Evolutionary conservation across 495 filamentous ascomycete species (phyloP).

Genomic region (Penicillium canescens): DNA sequence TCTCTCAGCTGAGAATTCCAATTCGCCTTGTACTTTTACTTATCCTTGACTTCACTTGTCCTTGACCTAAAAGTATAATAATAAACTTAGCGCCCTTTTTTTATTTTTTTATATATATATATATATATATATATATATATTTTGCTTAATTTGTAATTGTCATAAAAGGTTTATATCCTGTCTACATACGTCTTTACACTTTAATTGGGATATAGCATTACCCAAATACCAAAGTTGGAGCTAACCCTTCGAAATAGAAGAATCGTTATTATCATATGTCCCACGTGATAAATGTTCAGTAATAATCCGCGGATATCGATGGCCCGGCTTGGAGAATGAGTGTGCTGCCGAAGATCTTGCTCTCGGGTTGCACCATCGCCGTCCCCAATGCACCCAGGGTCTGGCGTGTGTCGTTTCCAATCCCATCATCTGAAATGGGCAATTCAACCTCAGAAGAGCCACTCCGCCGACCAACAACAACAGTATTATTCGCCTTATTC

Average conservation of each 20-base stretch:
- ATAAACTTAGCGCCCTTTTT: too few species aligned
- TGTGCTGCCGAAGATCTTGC: conserved; percentile 68
- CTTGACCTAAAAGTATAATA: too few species aligned
- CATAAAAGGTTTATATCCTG: too few species aligned
- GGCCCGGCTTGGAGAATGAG: conserved; percentile 70
- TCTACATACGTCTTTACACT: too few species aligned
- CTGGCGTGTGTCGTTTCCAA: conserved; percentile 51
- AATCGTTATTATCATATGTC: neutral
- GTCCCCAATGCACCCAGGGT: conserved; percentile 72
- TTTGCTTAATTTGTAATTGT: too few species aligned
- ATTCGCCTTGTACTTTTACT: neutral
- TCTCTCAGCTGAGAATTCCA: neutral
- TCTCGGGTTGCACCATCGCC: conserved; percentile 54
- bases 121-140: too few species aligned
- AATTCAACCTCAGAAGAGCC: conserved; percentile 16
- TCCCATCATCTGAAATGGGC: conserved; percentile 16
- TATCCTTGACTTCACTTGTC: neutral
- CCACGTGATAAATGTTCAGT: neutral
- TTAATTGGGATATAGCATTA: neutral
- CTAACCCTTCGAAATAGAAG: neutral
- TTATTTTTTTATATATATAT: too few species aligned
- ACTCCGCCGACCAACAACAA: conserved; percentile 68
- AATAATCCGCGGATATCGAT: neutral
- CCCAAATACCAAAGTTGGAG: neutral
- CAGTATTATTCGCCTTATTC: conserved; percentile 74